These are phyloP conservation scores for Phyllosticta citrichinensis DNA, from an alignment of 2,329 filamentous ascomycete genomes.

Conservation along the genomic window DNA sequence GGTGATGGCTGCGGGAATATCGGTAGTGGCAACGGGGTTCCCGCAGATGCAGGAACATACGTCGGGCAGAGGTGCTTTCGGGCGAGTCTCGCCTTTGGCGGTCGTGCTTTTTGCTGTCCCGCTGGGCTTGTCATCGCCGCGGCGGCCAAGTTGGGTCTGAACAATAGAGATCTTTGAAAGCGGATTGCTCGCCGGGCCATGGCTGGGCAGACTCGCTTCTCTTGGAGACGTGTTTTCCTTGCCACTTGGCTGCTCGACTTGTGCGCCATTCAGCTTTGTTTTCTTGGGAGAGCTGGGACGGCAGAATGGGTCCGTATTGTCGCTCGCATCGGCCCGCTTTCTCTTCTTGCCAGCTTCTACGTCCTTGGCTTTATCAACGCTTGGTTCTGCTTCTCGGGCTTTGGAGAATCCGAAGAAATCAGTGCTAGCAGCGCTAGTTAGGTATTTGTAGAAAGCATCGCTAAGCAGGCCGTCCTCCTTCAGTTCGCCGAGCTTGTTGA, in stretches of 20 bases:
- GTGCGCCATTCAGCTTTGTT: neutral
- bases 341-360: neutral
- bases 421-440: neutral
- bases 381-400: neutral
- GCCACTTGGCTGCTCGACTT: neutral
- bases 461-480: slow-evolving; percentile 20
- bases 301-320: neutral
- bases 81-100: neutral
- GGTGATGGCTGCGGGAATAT: slow-evolving; percentile 5
- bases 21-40: neutral
- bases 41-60: slow-evolving; percentile 10
- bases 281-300: neutral
- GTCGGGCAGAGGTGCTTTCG: neutral
- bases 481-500: slow-evolving; percentile 24
- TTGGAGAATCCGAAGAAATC: slow-evolving; percentile 16
- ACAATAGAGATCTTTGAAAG: neutral
- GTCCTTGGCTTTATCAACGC: neutral
- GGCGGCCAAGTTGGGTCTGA: neutral
- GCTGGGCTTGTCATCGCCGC: slow-evolving; percentile 4
- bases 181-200: too few relatives aligned
- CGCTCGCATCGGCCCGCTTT: neutral
- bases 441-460: slow-evolving; percentile 10
- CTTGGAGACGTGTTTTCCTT: neutral
- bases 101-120: slow-evolving; percentile 1
- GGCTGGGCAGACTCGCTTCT: neutral